phyloP scores from a whole-genome alignment of 306 rosid species.

The Acmispon strigosus region DNA sequence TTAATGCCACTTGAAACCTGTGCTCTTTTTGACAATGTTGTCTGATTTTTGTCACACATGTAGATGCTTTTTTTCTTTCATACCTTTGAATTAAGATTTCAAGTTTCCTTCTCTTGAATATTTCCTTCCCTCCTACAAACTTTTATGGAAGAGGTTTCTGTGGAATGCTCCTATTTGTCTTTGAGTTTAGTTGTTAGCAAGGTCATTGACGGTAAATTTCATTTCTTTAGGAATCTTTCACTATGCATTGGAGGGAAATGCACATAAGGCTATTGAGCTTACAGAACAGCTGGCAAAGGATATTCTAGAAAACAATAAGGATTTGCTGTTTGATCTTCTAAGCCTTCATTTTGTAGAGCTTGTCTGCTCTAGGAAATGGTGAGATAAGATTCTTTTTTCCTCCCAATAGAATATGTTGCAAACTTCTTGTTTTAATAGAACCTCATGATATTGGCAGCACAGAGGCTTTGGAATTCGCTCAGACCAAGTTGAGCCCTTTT shows the following conservation, averaged over 20 bases:
- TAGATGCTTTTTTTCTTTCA: neutral
- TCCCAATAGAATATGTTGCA: neutral
- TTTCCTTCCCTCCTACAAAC: neutral
- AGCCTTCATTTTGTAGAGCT: slow-evolving; percentile 93
- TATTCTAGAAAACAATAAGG: slow-evolving; percentile 66
- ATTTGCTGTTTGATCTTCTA: slow-evolving; percentile 79
- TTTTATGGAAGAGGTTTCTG: neutral
- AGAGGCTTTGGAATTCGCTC: slow-evolving; percentile 90
- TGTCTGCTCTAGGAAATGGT: slow-evolving; percentile 74
- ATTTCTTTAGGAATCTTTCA: slow-evolving; percentile 56
- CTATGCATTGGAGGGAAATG: slow-evolving; percentile 67
- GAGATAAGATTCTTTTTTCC: slow-evolving; percentile 24
- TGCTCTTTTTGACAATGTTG: neutral
- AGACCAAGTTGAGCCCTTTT: slow-evolving; percentile 60
- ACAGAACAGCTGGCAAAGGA: slow-evolving; percentile 61
- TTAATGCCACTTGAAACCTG: neutral
- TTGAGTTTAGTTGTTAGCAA: neutral
- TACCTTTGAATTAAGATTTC: neutral
- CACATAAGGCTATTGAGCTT: slow-evolving; percentile 76
- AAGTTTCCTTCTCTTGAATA: neutral
- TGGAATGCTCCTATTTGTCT: neutral
- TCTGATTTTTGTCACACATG: neutral
- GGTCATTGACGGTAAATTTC: slow-evolving; percentile 7
- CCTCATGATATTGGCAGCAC: slow-evolving; percentile 72
- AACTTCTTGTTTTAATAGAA: slow-evolving; percentile 14